These are phyloP conservation scores for Acer saccharum DNA, from an alignment of 345 rosid species.

Conservation along the genomic window DNA sequence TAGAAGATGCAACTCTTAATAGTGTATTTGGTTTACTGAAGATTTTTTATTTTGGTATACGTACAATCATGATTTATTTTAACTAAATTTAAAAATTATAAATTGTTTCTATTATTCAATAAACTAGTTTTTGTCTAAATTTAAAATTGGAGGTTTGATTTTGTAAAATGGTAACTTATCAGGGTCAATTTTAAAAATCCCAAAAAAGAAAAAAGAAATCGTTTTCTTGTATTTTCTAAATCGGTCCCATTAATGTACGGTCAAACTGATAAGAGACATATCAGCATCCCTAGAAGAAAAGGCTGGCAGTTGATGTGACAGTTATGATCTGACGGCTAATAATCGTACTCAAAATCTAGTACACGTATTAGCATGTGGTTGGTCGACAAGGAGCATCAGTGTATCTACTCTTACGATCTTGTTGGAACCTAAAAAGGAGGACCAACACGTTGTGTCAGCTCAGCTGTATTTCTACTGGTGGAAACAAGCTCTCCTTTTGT, in stretches of 20 bases:
- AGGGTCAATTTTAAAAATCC: too few species aligned
- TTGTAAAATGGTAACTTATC: too few species aligned
- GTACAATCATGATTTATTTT: too few species aligned
- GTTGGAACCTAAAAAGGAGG: neutral
- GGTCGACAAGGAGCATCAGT: conserved; percentile 7
- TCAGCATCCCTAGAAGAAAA: neutral
- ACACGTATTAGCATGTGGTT: neutral
- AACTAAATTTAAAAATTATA: too few species aligned
- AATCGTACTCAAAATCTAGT: neutral
- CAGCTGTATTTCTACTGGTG: neutral
- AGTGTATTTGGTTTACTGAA: too few species aligned
- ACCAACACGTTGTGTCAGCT: neutral
- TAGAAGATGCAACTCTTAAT: too few species aligned
- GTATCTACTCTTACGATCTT: neutral
- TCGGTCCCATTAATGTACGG: conserved; percentile 3
- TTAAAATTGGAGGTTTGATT: too few species aligned
- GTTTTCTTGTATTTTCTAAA: neutral
- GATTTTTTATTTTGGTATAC: too few species aligned
- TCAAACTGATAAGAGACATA: neutral
- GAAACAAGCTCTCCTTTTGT: neutral
- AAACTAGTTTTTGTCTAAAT: too few species aligned
- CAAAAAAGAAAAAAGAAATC: neutral
- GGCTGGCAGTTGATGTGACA: conserved; percentile 10
- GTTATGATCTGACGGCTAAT: conserved; percentile 18
- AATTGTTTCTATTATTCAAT: too few species aligned